Conservation (phyloP, 768 basidiomycete species). For the Leucosporidium scottii region DNA sequence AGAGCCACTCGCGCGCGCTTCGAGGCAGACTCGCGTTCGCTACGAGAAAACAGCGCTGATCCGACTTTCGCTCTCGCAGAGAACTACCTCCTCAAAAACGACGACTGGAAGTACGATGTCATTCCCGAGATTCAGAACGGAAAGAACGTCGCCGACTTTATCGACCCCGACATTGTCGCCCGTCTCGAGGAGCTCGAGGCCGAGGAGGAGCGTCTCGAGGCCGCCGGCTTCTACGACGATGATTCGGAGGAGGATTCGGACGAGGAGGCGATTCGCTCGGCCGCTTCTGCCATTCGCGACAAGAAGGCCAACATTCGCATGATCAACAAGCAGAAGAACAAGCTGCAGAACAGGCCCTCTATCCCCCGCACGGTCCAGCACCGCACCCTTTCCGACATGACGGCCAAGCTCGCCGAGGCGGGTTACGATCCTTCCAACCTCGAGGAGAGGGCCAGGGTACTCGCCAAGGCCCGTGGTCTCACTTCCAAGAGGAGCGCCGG, state of each 20-base stretch:
- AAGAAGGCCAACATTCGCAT: conserved; percentile 45
- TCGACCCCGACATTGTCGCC: conserved; percentile 93
- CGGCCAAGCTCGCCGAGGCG: conserved; percentile 70
- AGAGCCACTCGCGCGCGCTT: too few species aligned
- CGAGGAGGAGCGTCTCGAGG: conserved; percentile 88
- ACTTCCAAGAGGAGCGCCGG: conserved; percentile 50
- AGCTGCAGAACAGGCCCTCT: conserved; percentile 77
- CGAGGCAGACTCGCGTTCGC: too few species aligned
- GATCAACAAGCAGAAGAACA: conserved; percentile 71
- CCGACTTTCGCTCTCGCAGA: conserved; percentile 50
- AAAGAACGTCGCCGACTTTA: conserved; percentile 97
- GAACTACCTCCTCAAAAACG: conserved; percentile 78
- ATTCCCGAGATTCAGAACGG: conserved; percentile 99
- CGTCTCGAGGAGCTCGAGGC: conserved; percentile 94
- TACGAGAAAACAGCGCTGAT: too few species aligned
- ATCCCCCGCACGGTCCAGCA: conserved; percentile 60
- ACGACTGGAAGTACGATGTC: conserved; percentile 89
- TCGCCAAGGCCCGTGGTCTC: conserved; percentile 60
- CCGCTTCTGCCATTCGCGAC: conserved; percentile 52
- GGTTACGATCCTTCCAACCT: conserved; percentile 83
- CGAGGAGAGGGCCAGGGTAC: conserved; percentile 73
- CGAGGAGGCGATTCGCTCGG: conserved; percentile 60
- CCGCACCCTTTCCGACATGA: conserved; percentile 64
- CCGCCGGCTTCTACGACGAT: conserved; percentile 88
- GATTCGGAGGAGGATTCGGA: conserved; percentile 77